Base-by-base conservation (phyloP, 176 grass and related monocot genomes). In the Aegilops longissima region DNA sequence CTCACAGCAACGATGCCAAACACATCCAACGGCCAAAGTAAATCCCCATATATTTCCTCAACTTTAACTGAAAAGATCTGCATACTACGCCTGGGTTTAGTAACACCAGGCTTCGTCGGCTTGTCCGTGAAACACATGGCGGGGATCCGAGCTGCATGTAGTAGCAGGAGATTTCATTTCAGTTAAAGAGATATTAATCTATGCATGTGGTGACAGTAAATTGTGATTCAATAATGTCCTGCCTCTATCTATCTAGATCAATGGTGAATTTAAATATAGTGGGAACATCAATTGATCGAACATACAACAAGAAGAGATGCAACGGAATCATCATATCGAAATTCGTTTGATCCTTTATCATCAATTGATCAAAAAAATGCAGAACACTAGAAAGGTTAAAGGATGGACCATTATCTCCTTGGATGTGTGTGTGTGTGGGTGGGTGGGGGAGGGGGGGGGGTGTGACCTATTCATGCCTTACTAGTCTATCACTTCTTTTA, bases 61-160 rank as follows among this genome's bases (percentile, higher is more conserved):
- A 77, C 74, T 77, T 77, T 77, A 8, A 56, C 74, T 77, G 74
- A 77, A 77, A 77, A 77, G 9, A 77, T 56, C 47, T 77, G 74
- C 49, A 77, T 20, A 21, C 14, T 56, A 77, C 4, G 0, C 44
- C 11, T 1, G 27, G 27, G 10, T 0, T 9, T 52, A 25, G 12
- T 33, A 3, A 13, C 23, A 42, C 70, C 4, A 73, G 70, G 38
- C n/a, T 12, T 11, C 74, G 44, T 12, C 74, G 44, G 45, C 13
- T 54, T 3, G 20, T 56, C 45, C 3, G 17, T 77, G 25, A 77
- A 77, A 7, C 47, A 54, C 74, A 77, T 77, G 8, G 74, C 25
- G 0, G 44, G 44, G 74, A 77, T 34, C 44, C 2, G 25, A 20
- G 47, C 74, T 77, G 74, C 74, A 77, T 56, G 24, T 70, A 14